These are phyloP conservation scores for Lachancea sp. DNA, from an alignment of 805 yeast genomes.

Conservation along the genomic window DNA sequence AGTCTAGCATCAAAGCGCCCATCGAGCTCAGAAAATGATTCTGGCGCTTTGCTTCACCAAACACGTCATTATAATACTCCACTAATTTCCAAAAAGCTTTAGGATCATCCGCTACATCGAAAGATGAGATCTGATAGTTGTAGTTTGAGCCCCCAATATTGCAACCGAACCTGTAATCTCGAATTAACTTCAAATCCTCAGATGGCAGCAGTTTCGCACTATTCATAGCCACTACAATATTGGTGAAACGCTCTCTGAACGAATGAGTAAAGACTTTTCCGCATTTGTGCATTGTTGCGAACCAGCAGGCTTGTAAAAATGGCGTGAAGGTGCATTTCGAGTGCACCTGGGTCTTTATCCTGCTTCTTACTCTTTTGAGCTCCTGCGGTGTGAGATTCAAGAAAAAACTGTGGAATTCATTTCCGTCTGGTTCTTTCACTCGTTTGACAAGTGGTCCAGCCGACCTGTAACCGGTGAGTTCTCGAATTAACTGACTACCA, in stretches of 20 bases:
- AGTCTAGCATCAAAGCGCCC: conserved; percentile 21
- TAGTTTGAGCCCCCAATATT: conserved; percentile 26
- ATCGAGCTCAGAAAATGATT: conserved; percentile 18
- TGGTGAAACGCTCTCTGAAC: conserved; percentile 18
- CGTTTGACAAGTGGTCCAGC: conserved; percentile 7
- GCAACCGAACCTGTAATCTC: conserved; percentile 20
- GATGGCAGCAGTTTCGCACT: conserved; percentile 16
- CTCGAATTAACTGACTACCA: conserved; percentile 10
- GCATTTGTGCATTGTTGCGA: conserved; percentile 15
- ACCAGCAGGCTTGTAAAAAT: conserved; percentile 22
- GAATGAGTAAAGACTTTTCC: conserved; percentile 15
- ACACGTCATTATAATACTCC: conserved; percentile 15
- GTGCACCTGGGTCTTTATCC: conserved; percentile 10
- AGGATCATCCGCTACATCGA: conserved; percentile 10
- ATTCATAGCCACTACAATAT: conserved; percentile 17
- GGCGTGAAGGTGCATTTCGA: conserved; percentile 22
- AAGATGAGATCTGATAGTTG: conserved; percentile 19
- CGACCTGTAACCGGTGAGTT: conserved; percentile 15
- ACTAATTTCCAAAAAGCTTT: conserved; percentile 19
- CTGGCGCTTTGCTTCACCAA: conserved; percentile 10
- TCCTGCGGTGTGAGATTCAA: conserved; percentile 12
- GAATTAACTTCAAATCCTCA: conserved; percentile 9
- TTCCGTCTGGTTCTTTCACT: conserved; percentile 2
- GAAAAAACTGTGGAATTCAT: conserved; percentile 11
- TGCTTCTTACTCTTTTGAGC: conserved; percentile 10